Conservation (phyloP, 306 rosid species). For the Acacia crassicarpa region DNA sequence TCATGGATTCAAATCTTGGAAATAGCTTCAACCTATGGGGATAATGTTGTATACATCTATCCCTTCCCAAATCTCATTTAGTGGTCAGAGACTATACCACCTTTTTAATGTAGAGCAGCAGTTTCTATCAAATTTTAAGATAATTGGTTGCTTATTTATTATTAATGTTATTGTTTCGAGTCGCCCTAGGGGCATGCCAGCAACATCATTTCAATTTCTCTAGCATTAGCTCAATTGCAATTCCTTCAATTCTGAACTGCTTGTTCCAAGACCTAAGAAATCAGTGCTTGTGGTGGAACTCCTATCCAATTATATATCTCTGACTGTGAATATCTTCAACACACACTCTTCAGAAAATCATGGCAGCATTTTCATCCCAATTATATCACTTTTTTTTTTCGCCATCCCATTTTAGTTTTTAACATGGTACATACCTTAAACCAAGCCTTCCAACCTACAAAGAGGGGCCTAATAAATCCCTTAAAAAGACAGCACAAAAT, state of each 20-base stretch:
- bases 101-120: too few species aligned
- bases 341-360: neutral
- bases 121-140: neutral
- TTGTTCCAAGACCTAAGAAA: neutral
- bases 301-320: neutral
- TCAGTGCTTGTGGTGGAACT: neutral
- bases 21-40: too few species aligned
- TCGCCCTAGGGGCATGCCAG: neutral
- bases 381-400: neutral
- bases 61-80: too few species aligned
- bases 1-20: too few species aligned
- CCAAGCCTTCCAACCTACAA: neutral
- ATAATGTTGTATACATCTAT: too few species aligned
- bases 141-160: neutral
- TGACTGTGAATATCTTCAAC: neutral
- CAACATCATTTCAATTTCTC: neutral
- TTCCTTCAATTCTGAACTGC: neutral
- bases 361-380: neutral
- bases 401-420: neutral
- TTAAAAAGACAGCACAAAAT: too few species aligned
- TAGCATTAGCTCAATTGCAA: neutral
- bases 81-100: too few species aligned
- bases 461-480: neutral
- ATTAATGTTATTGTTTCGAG: neutral
- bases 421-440: neutral